phyloP scores from a whole-genome alignment of 805 yeast genomes.

The Komagataella mondaviorum region DNA sequence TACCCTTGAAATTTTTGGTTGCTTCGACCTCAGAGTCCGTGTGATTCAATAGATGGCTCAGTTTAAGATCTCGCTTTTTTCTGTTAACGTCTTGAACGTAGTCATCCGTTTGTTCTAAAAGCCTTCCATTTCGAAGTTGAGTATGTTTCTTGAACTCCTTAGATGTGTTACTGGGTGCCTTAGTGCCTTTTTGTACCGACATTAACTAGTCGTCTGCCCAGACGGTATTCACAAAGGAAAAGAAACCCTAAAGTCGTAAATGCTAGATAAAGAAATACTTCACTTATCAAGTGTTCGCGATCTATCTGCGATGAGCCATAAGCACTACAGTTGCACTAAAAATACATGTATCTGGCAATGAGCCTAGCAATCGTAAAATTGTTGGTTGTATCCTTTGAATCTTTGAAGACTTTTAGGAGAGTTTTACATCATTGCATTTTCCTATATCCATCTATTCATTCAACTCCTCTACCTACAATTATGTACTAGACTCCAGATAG shows the following conservation, averaged over 20 bases:
- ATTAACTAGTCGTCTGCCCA: background rate
- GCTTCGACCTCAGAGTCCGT: constrained; percentile 5
- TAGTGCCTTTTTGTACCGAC: background rate
- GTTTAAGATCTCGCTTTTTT: constrained; percentile 16
- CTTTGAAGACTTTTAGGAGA: too few relatives aligned
- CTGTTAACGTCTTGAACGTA: constrained; percentile 27
- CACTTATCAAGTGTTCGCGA: background rate
- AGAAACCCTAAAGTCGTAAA: background rate
- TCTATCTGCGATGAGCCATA: background rate
- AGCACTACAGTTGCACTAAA: too few relatives aligned
- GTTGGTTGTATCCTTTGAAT: too few relatives aligned
- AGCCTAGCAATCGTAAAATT: too few relatives aligned
- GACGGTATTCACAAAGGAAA: background rate
- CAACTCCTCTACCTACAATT: too few relatives aligned
- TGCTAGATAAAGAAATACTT: background rate
- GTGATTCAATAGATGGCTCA: constrained; percentile 8
- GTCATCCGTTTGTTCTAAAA: constrained; percentile 27
- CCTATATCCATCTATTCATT: too few relatives aligned
- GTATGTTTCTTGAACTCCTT: background rate
- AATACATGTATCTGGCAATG: too few relatives aligned
- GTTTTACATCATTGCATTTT: too few relatives aligned
- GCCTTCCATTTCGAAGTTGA: background rate
- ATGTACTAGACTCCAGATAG: too few relatives aligned
- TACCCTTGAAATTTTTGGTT: constrained; percentile 1
- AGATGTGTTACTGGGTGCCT: background rate